Evolutionary conservation across 1,139 yeast genomes (phyloP).

Genomic region (Pichia sp.): DNA sequence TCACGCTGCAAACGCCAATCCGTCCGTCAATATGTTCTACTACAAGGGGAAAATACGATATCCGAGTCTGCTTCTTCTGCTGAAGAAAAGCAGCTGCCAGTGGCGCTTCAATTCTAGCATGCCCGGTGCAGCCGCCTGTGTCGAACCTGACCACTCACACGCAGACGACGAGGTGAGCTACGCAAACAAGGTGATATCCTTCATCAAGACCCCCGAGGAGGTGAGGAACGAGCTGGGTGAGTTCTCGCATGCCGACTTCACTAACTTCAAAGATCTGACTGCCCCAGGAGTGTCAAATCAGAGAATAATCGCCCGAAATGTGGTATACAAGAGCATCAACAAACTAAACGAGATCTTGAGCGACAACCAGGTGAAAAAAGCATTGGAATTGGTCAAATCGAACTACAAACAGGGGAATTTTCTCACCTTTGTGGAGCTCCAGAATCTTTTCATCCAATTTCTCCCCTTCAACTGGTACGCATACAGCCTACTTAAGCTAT

Average conservation of each 20-base stretch:
- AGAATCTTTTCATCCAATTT: slow-evolving; percentile 17
- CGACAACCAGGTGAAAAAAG: slow-evolving; percentile 15
- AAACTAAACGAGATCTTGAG: slow-evolving; percentile 6
- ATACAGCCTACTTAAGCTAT: slow-evolving; percentile 14
- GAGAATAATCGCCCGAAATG: slow-evolving; percentile 1
- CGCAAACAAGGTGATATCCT: slow-evolving; percentile 6
- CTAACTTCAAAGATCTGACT: slow-evolving; percentile 5
- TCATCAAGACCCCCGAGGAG: slow-evolving; percentile 6
- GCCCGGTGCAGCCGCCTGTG: neutral
- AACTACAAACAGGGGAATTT: slow-evolving; percentile 2
- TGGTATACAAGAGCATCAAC: slow-evolving; percentile 7
- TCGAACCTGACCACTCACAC: neutral
- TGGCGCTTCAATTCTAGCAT: neutral
- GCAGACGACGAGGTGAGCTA: neutral
- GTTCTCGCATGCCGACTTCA: slow-evolving; percentile 8
- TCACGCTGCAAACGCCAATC: neutral
- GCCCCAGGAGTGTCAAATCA: slow-evolving; percentile 1
- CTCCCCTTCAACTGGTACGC: slow-evolving; percentile 18
- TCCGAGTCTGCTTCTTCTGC: neutral
- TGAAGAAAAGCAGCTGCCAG: neutral
- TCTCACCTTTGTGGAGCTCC: slow-evolving; percentile 16
- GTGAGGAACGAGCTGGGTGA: slow-evolving; percentile 4
- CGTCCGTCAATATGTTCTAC: neutral
- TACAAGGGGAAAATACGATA: slow-evolving; percentile 6
- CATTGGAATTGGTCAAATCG: slow-evolving; percentile 9